Conservation (phyloP, 495 filamentous ascomycete genomes). For the Penicillium longicatenatum region DNA sequence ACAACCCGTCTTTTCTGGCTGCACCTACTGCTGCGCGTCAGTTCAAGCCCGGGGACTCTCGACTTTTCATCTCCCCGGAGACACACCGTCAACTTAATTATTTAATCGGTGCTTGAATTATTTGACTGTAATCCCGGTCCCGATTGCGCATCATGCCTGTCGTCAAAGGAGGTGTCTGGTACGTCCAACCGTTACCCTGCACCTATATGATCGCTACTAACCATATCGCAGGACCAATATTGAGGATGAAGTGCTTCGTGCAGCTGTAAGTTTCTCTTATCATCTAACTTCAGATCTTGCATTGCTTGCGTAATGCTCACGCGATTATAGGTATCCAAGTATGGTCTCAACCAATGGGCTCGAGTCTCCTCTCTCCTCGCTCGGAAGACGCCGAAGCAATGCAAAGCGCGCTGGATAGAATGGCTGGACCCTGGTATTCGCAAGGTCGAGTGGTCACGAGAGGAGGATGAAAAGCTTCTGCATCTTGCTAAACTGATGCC, state of each 20-base stretch:
- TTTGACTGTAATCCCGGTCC: conserved; percentile 4
- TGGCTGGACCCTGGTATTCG: conserved; percentile 97
- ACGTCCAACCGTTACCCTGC: conserved; percentile 48
- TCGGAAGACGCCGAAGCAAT: conserved; percentile 97
- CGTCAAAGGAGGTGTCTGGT: conserved; percentile 97
- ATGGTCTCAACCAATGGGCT: conserved; percentile 98
- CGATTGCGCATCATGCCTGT: conserved; percentile 71
- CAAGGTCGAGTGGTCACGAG: conserved; percentile 97
- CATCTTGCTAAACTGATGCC: conserved; percentile 98
- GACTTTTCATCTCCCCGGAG: conserved; percentile 19
- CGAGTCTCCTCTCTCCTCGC: conserved; percentile 96
- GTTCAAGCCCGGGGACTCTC: conserved; percentile 18
- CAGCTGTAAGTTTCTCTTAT: conserved; percentile 53
- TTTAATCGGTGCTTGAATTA: background rate
- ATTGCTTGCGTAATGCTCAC: conserved; percentile 18
- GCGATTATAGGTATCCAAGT: conserved; percentile 74
- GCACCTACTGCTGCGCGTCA: conserved; percentile 23
- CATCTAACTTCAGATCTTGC: background rate
- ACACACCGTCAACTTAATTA: conserved; percentile 2
- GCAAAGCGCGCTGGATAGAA: conserved; percentile 97
- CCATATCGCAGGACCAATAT: conserved; percentile 59
- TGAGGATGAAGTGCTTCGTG: conserved; percentile 96
- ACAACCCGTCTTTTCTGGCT: conserved; percentile 26
- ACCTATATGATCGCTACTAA: conserved; percentile 28
- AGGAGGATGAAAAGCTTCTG: conserved; percentile 96